These are phyloP conservation scores for Sporothrix humicola DNA, from an alignment of 2,329 filamentous ascomycete species.

Conservation along the genomic window DNA sequence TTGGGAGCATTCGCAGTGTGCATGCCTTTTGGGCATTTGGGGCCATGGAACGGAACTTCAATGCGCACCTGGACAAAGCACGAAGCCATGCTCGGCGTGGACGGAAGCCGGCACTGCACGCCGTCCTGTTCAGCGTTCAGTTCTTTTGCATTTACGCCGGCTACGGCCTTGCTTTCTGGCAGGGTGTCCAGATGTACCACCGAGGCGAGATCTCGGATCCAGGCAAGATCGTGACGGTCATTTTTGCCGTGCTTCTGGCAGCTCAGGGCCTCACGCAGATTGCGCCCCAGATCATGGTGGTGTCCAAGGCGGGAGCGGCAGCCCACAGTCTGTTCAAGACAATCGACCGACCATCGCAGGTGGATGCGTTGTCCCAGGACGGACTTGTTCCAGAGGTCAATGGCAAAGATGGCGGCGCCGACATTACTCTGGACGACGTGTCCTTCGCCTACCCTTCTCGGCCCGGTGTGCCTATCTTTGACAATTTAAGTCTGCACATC, in stretches of 20 bases:
- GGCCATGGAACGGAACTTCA: slow-evolving; percentile 50
- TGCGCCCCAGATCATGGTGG: slow-evolving; percentile 88
- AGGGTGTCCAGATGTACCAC: slow-evolving; percentile 55
- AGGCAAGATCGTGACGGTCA: slow-evolving; percentile 49
- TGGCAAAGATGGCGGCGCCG: slow-evolving; percentile 54
- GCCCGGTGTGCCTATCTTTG: slow-evolving; percentile 56
- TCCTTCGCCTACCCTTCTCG: slow-evolving; percentile 68
- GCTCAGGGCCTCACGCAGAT: slow-evolving; percentile 76
- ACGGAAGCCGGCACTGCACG: slow-evolving; percentile 53
- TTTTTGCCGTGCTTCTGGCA: slow-evolving; percentile 25
- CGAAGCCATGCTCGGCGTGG: slow-evolving; percentile 44
- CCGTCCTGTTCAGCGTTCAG: slow-evolving; percentile 52
- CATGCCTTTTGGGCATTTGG: slow-evolving; percentile 51
- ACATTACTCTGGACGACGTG: slow-evolving; percentile 66
- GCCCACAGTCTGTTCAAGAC: slow-evolving; percentile 61
- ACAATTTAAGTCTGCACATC: slow-evolving; percentile 57
- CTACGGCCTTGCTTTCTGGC: slow-evolving; percentile 58
- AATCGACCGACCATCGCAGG: slow-evolving; percentile 73
- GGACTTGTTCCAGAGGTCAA: slow-evolving; percentile 46
- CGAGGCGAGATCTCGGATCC: slow-evolving; percentile 51
- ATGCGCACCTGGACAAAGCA: slow-evolving; percentile 51
- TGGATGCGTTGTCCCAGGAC: slow-evolving; percentile 50
- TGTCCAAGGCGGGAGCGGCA: slow-evolving; percentile 69
- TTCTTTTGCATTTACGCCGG: slow-evolving; percentile 57
- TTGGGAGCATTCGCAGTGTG: slow-evolving; percentile 56